phyloP scores from a whole-genome alignment of 1,284 basidiomycete species.

The Puccinia polysora region DNA sequence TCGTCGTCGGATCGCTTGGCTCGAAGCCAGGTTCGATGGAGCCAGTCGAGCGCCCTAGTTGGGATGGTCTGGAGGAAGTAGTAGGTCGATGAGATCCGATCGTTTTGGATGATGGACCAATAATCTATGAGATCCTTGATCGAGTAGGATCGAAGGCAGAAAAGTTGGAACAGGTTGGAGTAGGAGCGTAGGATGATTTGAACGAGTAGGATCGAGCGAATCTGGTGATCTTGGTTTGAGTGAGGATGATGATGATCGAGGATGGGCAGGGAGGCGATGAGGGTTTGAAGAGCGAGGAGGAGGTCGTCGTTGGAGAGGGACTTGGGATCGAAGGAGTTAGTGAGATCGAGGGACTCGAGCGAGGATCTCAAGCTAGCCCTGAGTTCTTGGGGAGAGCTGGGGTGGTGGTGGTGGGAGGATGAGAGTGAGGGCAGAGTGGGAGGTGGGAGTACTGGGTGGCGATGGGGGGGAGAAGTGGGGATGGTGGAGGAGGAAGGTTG shows the following conservation, averaged over 20 bases:
- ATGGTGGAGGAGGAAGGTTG: too few species aligned
- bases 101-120: slow-evolving; percentile 16
- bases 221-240: not conserved
- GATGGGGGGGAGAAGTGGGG: too few species aligned
- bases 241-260: not conserved
- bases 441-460: too few species aligned
- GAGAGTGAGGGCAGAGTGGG: too few species aligned
- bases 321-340: too few species aligned
- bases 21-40: not conserved
- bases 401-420: too few species aligned
- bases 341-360: too few species aligned
- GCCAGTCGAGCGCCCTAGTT: not conserved
- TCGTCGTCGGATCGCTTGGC: slow-evolving; percentile 1
- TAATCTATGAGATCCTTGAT: slow-evolving; percentile 22
- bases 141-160: slow-evolving; percentile 2
- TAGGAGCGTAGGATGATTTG: slow-evolving; percentile 14
- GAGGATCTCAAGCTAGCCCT: too few species aligned
- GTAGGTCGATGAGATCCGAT: not conserved
- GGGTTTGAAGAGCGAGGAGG: not conserved
- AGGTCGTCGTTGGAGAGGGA: slow-evolving; percentile 10
- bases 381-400: too few species aligned
- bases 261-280: not conserved
- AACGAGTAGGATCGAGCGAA: slow-evolving; percentile 12
- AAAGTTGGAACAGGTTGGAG: slow-evolving; percentile 10
- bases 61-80: slow-evolving; percentile 31